phyloP scores from a whole-genome alignment of 768 basidiomycete species.

The Chalciporus chontae region DNA sequence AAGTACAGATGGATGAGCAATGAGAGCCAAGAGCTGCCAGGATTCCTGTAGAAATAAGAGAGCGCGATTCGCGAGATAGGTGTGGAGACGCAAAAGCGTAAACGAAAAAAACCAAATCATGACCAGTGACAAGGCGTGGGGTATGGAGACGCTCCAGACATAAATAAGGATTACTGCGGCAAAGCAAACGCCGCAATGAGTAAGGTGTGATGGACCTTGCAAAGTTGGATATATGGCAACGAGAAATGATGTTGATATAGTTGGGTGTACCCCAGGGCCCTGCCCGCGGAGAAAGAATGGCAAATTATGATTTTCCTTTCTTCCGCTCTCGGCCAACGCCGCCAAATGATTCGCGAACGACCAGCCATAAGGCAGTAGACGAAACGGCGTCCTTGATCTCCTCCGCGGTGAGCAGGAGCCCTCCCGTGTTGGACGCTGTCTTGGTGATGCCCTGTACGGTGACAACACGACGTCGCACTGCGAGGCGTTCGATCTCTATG shows the following conservation, averaged over 20 bases:
- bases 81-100: neutral
- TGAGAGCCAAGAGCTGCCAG: conserved; percentile 5
- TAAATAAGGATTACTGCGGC: conserved; percentile 12
- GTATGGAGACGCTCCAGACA: conserved; percentile 8
- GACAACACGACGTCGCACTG: conserved; percentile 48
- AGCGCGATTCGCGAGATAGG: neutral
- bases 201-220: conserved; percentile 9
- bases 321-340: conserved; percentile 78
- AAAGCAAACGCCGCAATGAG: conserved; percentile 6
- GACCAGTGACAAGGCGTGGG: neutral
- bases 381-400: conserved; percentile 93
- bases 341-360: conserved; percentile 89
- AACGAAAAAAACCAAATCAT: too few relatives aligned
- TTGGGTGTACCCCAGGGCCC: neutral
- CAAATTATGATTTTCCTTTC: conserved; percentile 63
- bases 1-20: conserved; percentile 22
- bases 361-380: conserved; percentile 85
- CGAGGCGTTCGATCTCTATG: conserved; percentile 64
- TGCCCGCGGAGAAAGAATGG: neutral
- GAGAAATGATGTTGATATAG: conserved; percentile 4
- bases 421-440: conserved; percentile 23
- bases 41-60: conserved; percentile 1
- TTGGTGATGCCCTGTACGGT: conserved; percentile 24
- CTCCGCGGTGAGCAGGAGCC: conserved; percentile 72
- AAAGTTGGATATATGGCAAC: conserved; percentile 16